Evolutionary conservation across 2,329 filamentous ascomycete genomes (phyloP), one percentile per base, ranked within the genome.

Genomic region (Trichoderma oligosporum): DNA sequence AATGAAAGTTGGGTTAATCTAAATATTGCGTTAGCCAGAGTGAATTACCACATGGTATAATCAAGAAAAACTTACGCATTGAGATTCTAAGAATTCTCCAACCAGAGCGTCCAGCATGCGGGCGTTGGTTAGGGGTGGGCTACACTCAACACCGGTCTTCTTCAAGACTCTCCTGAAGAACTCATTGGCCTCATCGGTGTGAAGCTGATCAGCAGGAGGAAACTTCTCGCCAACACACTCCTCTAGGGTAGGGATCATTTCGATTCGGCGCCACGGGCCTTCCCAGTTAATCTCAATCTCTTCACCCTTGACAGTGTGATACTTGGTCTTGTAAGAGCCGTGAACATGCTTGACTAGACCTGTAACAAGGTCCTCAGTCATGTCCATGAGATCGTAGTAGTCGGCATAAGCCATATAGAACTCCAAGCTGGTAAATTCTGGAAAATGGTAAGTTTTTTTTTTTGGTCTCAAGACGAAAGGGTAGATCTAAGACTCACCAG

Each of bases 401-500:
- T 96, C 91, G 56, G 88, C 88, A 64, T 91, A 97, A 3, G 94
- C 93, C 83, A 89, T 86, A 76, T 99, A 99, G 77, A 97, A 97
- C 74, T 99, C 94, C 73, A 91, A 90, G 24, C 91, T 96, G 41
- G 94, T 99, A 78, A 99, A 99, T 72, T 99, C 94, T 36, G 89
- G 4, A 7, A 7, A 20, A 2, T 1, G 8, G 35, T 67, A 44
- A 64, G 62, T 45, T 18, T 20, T 4, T 12, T 7, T 22, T 6
- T 9, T 9, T 7, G 9, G 4, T 14, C 0, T 7, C 4, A 9
- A 42, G 1, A 6, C 6, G 22, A 8, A 42, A 4, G 38, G 6
- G 41, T 2, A 4, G 3, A 8, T 1, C 18, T 3, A 27, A 12
- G 22, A 63, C 67, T 4, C 59, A 70, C 68, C 68, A 56, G 73